Evolutionary conservation across 1,139 yeast species (phyloP), one percentile per base, ranked within the genome.

Genomic region (Geotrichum histeridarum): DNA sequence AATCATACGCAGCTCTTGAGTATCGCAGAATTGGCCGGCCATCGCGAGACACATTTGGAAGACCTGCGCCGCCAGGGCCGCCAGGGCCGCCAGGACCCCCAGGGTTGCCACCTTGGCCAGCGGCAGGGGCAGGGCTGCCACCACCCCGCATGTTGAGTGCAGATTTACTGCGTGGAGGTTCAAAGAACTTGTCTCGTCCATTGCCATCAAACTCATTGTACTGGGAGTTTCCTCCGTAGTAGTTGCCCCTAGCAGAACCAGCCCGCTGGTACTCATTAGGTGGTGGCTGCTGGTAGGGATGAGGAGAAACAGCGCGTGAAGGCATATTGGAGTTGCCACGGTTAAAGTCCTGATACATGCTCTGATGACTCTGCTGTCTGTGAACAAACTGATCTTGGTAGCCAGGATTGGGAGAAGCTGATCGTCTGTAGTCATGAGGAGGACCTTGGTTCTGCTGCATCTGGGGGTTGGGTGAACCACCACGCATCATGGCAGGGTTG

Each of bases 1-100:
- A 89, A 48, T 82, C 82, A 64, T 84, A 88, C 57, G 80, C 75
- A 0, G 96, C 95, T 54, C 75, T 78, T 7, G 84, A 82, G 63
- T 84, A 83, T 47, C 77, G 68, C 7, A 84, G 63, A 33, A 81
- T 86, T 17, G 79, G 79, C 50, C 78, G 73, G 8, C 79, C 80
- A 46, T 62, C 79, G 61, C 63, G 70, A 51, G 66, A 79, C 67
- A 38, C 75, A 62, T 58, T 58, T 1, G 79, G 78, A 14, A 73
- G 49, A 36, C 57, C 45, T 47, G 47, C 49, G 59, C 55, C 46
- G 60, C 65, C 42, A 11, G 11, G 15, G 12, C 57, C 57, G 12
- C 61, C 60, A 14, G 67, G 62, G n/a, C n/a, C n/a, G n/a, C n/a
- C n/a, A n/a, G n/a, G n/a, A n/a, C n/a, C n/a, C n/a, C n/a, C n/a